phyloP scores from a whole-genome alignment of 257 asterid genomes.

The Verbena officinalis region DNA sequence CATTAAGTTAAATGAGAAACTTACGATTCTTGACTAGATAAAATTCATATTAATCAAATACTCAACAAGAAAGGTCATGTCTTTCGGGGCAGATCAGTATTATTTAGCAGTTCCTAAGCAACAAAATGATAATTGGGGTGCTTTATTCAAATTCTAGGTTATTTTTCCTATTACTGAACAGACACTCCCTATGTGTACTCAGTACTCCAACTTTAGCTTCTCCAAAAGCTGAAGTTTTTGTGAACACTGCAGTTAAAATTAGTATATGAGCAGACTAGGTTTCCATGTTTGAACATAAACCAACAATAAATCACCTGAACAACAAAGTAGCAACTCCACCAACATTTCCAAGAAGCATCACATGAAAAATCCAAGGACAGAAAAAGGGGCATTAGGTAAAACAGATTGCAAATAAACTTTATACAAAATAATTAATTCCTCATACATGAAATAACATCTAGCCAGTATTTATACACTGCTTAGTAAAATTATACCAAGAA shows the following conservation, averaged over 20 bases:
- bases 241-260: not conserved
- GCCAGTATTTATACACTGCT: not conserved
- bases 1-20: no score
- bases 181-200: no score
- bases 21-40: no score
- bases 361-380: not conserved
- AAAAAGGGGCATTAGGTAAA: not conserved
- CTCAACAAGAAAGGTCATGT: no score
- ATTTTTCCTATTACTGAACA: no score
- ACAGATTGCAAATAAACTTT: constrained; percentile 6
- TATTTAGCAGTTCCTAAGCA: no score
- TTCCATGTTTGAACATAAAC: not conserved
- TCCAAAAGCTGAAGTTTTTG: no score
- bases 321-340: not conserved
- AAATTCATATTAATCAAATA: no score
- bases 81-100: no score
- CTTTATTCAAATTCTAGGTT: no score
- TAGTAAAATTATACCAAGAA: not conserved
- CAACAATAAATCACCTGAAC: not conserved
- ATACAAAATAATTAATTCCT: not conserved
- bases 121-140: no score
- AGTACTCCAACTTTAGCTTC: no score
- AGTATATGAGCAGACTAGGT: not conserved
- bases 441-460: constrained; percentile 16
- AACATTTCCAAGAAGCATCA: not conserved